Percentiles rank a stretch among this genome's conserved stretches.
phyloP scores from a whole-genome alignment of 768 basidiomycete species.

The Lyophyllum shimeji region DNA sequence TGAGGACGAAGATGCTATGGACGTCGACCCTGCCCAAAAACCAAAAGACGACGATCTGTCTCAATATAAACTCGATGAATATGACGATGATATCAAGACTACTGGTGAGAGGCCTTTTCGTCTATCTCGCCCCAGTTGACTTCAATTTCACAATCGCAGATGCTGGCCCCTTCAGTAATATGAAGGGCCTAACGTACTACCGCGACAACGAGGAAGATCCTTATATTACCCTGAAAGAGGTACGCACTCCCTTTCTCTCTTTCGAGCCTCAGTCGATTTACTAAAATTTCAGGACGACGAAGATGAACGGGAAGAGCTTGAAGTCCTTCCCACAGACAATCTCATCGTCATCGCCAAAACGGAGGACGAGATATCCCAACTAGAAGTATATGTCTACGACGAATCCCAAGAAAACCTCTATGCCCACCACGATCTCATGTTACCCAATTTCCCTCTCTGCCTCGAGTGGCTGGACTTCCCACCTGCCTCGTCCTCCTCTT shows the following conservation, averaged over 20 bases:
- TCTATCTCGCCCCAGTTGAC: constrained; percentile 1
- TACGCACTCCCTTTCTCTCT: constrained; percentile 29
- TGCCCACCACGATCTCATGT: constrained; percentile 96
- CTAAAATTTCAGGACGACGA: constrained; percentile 52
- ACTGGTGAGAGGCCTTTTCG: constrained; percentile 26
- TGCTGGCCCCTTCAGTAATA: constrained; percentile 86
- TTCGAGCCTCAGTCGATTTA: constrained; percentile 8
- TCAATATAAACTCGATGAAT: constrained; percentile 88
- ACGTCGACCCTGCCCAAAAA: constrained; percentile 45
- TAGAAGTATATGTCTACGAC: constrained; percentile 96
- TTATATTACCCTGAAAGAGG: constrained; percentile 94
- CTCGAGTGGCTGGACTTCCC: constrained; percentile 99
- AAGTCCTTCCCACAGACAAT: constrained; percentile 88
- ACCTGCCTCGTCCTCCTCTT: constrained; percentile 55
- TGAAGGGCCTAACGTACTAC: constrained; percentile 93
- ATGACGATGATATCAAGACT: constrained; percentile 72
- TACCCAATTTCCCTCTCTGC: constrained; percentile 96
- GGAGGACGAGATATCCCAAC: constrained; percentile 92
- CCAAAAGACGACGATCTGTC: constrained; percentile 65
- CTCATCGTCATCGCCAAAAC: constrained; percentile 92
- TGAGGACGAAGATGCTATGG: constrained; percentile 58
- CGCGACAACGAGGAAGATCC: constrained; percentile 92
- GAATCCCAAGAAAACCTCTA: constrained; percentile 90
- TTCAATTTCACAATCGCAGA: constrained; percentile 35
- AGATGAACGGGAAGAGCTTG: constrained; percentile 86